These are phyloP conservation scores for Castanea crenata DNA, from an alignment of 306 rosid genomes.

Conservation along the genomic window DNA sequence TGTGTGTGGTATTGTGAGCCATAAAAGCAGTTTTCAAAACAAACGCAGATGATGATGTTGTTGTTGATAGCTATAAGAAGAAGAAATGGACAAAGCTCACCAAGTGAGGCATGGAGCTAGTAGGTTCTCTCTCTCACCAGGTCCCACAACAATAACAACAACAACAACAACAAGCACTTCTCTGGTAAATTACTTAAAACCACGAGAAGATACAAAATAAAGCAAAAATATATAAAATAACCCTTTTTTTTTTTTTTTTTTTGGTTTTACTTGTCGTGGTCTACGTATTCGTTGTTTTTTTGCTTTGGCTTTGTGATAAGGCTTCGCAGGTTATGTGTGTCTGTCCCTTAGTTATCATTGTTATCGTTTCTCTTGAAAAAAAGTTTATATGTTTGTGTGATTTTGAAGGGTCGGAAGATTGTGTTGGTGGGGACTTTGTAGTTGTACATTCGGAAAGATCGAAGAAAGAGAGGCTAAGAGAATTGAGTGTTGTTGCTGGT, in stretches of 20 bases:
- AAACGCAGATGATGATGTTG: not conserved
- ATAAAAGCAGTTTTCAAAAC: constrained; percentile 14
- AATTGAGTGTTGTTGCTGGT: constrained; percentile 43
- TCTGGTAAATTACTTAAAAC: constrained; percentile 36
- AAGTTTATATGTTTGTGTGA: not conserved
- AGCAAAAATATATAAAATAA: constrained; percentile 28
- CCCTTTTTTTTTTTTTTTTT: not conserved
- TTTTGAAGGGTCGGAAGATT: constrained; percentile 26
- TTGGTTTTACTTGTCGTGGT: constrained; percentile 36
- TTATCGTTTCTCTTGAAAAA: not conserved
- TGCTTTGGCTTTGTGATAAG: constrained; percentile 26
- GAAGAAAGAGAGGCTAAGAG: constrained; percentile 60
- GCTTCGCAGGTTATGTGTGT: constrained; percentile 45
- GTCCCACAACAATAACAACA: constrained; percentile 2
- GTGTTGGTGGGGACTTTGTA: constrained; percentile 25
- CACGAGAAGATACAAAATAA: constrained; percentile 3
- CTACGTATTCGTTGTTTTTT: constrained; percentile 17
- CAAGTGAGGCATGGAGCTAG: constrained; percentile 58
- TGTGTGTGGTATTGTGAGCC: constrained; percentile 16
- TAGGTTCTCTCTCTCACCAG: constrained; percentile 35
- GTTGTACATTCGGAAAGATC: constrained; percentile 42
- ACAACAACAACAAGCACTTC: constrained; percentile 16
- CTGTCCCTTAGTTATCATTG: constrained; percentile 20
- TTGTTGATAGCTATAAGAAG: constrained; percentile 14
- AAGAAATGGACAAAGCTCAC: constrained; percentile 52